These are phyloP conservation scores for Coprinopsis marcescibilis DNA, from an alignment of 768 basidiomycete genomes.

Conservation along the genomic window DNA sequence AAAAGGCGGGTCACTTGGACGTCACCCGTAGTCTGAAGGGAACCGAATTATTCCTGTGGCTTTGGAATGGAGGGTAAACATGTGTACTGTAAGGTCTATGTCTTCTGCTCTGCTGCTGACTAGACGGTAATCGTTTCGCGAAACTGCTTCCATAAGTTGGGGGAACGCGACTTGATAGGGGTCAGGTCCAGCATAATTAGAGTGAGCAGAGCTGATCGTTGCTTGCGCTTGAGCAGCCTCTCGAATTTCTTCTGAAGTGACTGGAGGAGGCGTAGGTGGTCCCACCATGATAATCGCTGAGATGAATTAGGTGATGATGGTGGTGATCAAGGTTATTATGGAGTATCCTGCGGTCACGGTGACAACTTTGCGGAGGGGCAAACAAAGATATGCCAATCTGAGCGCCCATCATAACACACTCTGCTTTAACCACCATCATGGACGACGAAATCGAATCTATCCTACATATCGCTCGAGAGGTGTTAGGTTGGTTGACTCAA, in stretches of 20 bases:
- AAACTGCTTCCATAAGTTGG: conserved; percentile 37
- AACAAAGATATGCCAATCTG: conserved; percentile 3
- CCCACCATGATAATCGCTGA: conserved; percentile 37
- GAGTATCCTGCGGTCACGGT: too few species aligned
- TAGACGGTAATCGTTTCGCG: conserved; percentile 34
- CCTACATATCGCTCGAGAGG: conserved; percentile 83
- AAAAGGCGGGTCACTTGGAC: conserved; percentile 43
- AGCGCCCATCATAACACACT: not conserved
- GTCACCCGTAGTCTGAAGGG: conserved; percentile 25
- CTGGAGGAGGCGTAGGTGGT: conserved; percentile 60
- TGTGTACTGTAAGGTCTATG: conserved; percentile 47
- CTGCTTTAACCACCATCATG: conserved; percentile 28
- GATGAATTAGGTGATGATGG: not conserved
- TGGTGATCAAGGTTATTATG: not conserved
- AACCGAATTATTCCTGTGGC: conserved; percentile 3
- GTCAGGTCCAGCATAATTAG: conserved; percentile 22
- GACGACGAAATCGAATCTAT: conserved; percentile 87
- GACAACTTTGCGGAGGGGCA: not conserved
- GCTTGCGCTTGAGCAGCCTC: conserved; percentile 38
- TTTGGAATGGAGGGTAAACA: conserved; percentile 1
- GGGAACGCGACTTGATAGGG: conserved; percentile 42
- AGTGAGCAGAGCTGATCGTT: conserved; percentile 1
- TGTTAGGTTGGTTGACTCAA: conserved; percentile 58
- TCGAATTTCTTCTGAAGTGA: conserved; percentile 48
- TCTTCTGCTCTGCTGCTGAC: conserved; percentile 45